phyloP scores from a whole-genome alignment of 495 filamentous ascomycete species.

The Neurospora discreta region DNA sequence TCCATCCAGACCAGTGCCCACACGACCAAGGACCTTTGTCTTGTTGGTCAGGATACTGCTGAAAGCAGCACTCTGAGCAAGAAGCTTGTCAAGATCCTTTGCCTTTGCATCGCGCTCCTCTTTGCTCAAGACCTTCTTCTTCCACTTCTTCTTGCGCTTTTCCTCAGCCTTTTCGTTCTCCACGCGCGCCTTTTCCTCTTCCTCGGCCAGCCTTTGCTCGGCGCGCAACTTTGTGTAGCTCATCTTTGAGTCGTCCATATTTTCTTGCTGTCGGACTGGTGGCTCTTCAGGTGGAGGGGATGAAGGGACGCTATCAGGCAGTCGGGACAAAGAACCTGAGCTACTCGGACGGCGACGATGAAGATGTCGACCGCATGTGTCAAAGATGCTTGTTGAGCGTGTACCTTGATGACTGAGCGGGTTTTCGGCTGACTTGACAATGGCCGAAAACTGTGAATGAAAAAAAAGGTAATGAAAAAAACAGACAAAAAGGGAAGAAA shows the following conservation, averaged over 20 bases:
- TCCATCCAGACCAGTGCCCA: slow-evolving; percentile 40
- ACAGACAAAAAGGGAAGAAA: not conserved
- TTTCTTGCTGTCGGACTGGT: not conserved
- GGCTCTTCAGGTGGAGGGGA: slow-evolving; percentile 26
- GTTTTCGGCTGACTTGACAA: not conserved
- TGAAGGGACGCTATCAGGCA: slow-evolving; percentile 31
- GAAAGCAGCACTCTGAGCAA: slow-evolving; percentile 36
- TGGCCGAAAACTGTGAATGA: not conserved
- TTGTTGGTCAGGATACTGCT: slow-evolving; percentile 44
- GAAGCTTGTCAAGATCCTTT: slow-evolving; percentile 37
- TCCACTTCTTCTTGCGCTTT: slow-evolving; percentile 35
- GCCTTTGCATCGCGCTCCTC: slow-evolving; percentile 42
- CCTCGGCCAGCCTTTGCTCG: slow-evolving; percentile 36
- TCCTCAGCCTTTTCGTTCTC: slow-evolving; percentile 39
- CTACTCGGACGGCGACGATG: slow-evolving; percentile 16
- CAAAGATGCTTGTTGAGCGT: not conserved
- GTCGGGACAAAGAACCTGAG: slow-evolving; percentile 19
- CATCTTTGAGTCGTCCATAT: slow-evolving; percentile 20
- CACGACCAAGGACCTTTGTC: slow-evolving; percentile 42
- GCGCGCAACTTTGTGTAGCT: slow-evolving; percentile 24
- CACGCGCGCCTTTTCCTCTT: slow-evolving; percentile 40
- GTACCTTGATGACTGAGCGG: not conserved
- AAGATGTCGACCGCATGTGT: slow-evolving; percentile 14
- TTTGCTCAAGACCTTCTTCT: slow-evolving; percentile 37
- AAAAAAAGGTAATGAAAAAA: not conserved